Conservation (phyloP, 352 stramenopile genomes). For the Phytophthora vignae region DNA sequence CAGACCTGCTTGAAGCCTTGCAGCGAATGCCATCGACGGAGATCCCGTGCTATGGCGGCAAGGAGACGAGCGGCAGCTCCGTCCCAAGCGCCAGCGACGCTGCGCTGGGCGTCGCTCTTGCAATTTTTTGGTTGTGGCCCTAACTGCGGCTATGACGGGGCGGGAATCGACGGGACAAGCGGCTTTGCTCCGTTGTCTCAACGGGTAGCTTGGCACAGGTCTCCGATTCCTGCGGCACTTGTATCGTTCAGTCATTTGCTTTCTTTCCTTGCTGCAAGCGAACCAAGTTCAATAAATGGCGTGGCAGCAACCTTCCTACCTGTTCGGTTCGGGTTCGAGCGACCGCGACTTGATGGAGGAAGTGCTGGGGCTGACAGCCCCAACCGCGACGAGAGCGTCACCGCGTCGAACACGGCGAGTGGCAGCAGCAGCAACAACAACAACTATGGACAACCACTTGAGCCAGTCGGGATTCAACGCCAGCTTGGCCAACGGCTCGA, state of each 20-base stretch:
- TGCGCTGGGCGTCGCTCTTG: neutral
- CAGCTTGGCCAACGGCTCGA: neutral
- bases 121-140: neutral
- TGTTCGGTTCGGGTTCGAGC: constrained; percentile 18
- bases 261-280: no score
- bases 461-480: neutral
- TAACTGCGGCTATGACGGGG: neutral
- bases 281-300: constrained; percentile 7
- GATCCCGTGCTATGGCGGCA: constrained; percentile 73
- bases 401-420: constrained; percentile 7
- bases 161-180: neutral
- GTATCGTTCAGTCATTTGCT: neutral
- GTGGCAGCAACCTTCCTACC: constrained; percentile 22
- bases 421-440: constrained; percentile 6
- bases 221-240: constrained; percentile 9
- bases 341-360: constrained; percentile 44
- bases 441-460: neutral
- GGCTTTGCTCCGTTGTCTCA: neutral
- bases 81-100: neutral
- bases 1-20: constrained; percentile 56
- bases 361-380: constrained; percentile 37
- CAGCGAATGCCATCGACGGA: constrained; percentile 47
- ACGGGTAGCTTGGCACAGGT: constrained; percentile 3
- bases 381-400: neutral
- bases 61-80: constrained; percentile 12